phyloP scores from a whole-genome alignment of 2,329 filamentous ascomycete genomes.

The Pseudogymnoascus verrucosus region DNA sequence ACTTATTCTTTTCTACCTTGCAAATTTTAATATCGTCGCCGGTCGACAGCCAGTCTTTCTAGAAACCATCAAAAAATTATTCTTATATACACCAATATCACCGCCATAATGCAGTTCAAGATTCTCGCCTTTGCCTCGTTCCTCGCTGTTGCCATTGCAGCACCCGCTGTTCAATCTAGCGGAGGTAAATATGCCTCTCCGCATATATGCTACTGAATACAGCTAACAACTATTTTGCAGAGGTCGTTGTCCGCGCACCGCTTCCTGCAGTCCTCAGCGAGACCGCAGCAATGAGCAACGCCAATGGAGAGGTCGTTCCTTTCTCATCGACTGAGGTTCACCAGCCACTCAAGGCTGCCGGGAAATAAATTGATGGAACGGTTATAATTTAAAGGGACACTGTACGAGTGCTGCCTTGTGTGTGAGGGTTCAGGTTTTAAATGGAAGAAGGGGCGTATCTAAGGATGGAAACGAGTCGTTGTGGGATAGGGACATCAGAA shows the following conservation, averaged over 20 bases:
- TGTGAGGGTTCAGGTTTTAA: not conserved
- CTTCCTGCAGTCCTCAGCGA: not conserved
- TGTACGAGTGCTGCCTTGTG: not conserved
- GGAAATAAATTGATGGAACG: not conserved
- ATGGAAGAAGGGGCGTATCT: not conserved
- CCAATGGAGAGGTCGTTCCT: not conserved
- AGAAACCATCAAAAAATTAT: not conserved
- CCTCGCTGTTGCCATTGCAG: not conserved
- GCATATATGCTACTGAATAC: no score
- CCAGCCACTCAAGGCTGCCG: slow-evolving; percentile 1
- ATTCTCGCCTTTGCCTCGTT: not conserved
- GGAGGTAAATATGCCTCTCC: not conserved
- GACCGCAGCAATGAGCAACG: not conserved
- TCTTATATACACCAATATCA: not conserved
- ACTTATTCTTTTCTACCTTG: not conserved
- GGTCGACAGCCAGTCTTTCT: slow-evolving; percentile 3
- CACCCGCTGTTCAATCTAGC: not conserved
- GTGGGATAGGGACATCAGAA: not conserved
- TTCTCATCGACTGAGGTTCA: not conserved
- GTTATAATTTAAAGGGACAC: not conserved
- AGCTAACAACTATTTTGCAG: not conserved
- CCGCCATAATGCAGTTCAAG: slow-evolving; percentile 5
- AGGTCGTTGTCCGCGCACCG: not conserved
- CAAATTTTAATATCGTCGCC: not conserved
- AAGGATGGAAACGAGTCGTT: not conserved